Conservation (phyloP, 2,329 filamentous ascomycete species). For the Fusarium luffae region DNA sequence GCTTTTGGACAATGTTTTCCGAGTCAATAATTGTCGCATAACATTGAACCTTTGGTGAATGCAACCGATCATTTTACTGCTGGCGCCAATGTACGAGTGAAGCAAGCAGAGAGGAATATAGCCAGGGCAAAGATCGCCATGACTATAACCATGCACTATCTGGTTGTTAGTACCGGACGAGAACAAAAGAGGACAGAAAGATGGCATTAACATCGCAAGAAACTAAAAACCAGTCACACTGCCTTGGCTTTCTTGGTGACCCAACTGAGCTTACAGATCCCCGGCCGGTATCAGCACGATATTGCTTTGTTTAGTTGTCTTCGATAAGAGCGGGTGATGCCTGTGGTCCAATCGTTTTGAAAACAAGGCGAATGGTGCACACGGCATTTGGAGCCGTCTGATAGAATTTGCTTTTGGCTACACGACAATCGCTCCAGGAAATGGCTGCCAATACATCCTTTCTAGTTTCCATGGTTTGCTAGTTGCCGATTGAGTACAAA, state of each 20-base stretch:
- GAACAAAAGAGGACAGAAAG: slow-evolving; percentile 5
- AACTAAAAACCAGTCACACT: not conserved
- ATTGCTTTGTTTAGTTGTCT: slow-evolving; percentile 26
- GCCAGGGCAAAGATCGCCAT: slow-evolving; percentile 19
- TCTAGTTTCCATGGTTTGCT: not conserved
- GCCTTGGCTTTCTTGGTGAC: not conserved
- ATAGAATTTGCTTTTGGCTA: not conserved
- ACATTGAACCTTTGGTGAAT: not conserved
- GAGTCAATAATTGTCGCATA: not conserved
- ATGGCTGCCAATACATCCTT: not conserved
- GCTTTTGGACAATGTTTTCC: slow-evolving; percentile 2
- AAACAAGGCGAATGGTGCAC: slow-evolving; percentile 15
- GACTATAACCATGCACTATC: not conserved
- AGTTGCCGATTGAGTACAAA: not conserved
- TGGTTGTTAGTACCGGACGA: not conserved
- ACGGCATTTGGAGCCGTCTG: not conserved
- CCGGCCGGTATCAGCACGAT: not conserved
- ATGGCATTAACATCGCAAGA: not conserved
- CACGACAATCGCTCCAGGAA: not conserved
- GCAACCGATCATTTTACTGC: not conserved
- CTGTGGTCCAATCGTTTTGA: slow-evolving; percentile 26
- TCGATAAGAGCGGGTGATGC: not conserved
- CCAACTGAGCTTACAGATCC: not conserved
- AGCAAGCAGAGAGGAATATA: not conserved
- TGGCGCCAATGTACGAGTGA: not conserved